Base-by-base conservation (phyloP, 768 basidiomycete genomes). In the Mycena kentingensis region DNA sequence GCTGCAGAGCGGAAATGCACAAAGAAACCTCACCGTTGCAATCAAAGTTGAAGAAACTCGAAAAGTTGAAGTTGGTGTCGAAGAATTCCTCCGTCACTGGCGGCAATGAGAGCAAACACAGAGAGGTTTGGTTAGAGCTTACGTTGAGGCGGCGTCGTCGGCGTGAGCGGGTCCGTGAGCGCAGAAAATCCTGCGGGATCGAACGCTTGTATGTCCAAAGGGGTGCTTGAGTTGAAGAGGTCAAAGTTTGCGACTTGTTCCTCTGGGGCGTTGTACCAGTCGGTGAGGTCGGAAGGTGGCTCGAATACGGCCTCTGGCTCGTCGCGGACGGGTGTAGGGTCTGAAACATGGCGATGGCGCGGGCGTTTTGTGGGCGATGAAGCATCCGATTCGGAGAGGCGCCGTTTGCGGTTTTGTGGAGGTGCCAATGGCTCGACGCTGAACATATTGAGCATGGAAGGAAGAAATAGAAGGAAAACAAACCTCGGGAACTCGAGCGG, bases 221-320 rank as follows among this genome's bases (percentile, higher is more conserved):
- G 66, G 3, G 59, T n/a, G 0, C 59, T 63, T 1, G 51, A 39
- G n/a, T 73, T 68, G 3, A 64, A 60, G 13, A 63, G 58, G 0
- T 49, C 51, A 0, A 60, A 54, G 24, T 62, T 54, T 1, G 67
- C 66, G 0, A 60, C 58, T 25, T 57, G 70, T 47, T 53, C 55
- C 62, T 49, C n/a, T n/a, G n/a, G n/a, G n/a, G n/a, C n/a, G 19
- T 66, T 56, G 35, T 72, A 72, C 76, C 74, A 76, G 27, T 68
- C 62, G 18, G 75, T 71, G 15, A 73, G n/a, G 19, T 49, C 62
- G 18, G 55, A 50, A 0, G 46, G 16, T 7, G 62, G 39, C 27
- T 42, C 22, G n/a, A 42, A 12, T 10, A 11, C 37, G 11, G 41
- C 5, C 16, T 32, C 31, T 32, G 31, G 31, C 31, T 32, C 10